phyloP scores from a whole-genome alignment of 176 grass and related monocot genomes.

The Olyra latifolia region DNA sequence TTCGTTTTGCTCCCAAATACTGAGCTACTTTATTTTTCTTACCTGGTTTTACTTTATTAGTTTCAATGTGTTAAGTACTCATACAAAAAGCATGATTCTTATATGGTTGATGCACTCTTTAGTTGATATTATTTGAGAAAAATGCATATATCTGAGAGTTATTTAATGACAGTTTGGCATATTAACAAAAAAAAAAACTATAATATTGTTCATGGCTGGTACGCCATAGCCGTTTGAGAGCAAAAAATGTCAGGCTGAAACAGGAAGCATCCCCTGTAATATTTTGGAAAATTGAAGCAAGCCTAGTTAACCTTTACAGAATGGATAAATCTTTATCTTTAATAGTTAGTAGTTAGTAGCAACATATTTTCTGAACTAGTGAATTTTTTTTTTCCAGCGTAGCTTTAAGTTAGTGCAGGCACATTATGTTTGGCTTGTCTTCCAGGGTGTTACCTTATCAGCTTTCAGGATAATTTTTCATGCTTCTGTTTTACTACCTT shows the following conservation, averaged over 20 bases:
- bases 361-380: neutral
- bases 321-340: constrained; percentile 8
- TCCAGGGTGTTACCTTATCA: constrained; percentile 12
- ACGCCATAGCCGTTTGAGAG: constrained; percentile 4
- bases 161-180: neutral
- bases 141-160: neutral
- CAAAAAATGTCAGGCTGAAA: neutral
- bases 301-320: neutral
- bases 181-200: neutral
- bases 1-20: neutral
- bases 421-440: constrained; percentile 3
- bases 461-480: constrained; percentile 19
- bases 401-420: neutral
- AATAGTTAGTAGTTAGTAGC: neutral
- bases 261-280: neutral
- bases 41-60: neutral
- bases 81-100: neutral
- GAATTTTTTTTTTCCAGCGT: neutral
- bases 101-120: neutral
- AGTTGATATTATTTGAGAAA: neutral
- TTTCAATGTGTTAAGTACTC: neutral
- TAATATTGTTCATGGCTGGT: neutral
- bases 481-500: constrained; percentile 35
- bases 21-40: neutral
- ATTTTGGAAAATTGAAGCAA: neutral